These are phyloP conservation scores for Neotropicomus parvogracilis DNA, from an alignment of 1,284 basidiomycete genomes.

Conservation along the genomic window DNA sequence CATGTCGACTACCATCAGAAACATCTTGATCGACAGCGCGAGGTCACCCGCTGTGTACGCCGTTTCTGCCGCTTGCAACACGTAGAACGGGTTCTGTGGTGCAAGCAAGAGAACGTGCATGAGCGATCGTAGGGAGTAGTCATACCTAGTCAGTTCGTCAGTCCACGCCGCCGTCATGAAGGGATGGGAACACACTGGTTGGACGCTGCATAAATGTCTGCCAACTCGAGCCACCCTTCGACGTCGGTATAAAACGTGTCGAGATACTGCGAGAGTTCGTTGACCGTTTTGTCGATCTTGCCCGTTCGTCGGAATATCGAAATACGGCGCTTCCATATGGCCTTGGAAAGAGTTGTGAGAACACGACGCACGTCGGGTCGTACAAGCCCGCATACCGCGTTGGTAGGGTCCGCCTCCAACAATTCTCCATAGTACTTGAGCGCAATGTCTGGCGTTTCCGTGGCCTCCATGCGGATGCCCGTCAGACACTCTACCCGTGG, in stretches of 20 bases:
- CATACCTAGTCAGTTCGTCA: constrained; percentile 42
- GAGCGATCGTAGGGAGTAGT: constrained; percentile 60
- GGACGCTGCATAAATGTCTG: constrained; percentile 79
- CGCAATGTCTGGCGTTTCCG: constrained; percentile 57
- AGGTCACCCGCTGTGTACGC: constrained; percentile 78
- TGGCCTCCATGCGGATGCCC: constrained; percentile 83
- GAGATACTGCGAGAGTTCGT: constrained; percentile 75
- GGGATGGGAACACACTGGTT: constrained; percentile 56
- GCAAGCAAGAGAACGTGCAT: constrained; percentile 80
- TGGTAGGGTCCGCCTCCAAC: constrained; percentile 68
- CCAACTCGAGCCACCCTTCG: constrained; percentile 92
- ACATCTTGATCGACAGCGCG: constrained; percentile 78
- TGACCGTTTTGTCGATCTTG: constrained; percentile 63
- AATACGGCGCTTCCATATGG: constrained; percentile 81
- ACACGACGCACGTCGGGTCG: not conserved
- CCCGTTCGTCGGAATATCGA: constrained; percentile 64
- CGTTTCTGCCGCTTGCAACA: constrained; percentile 82
- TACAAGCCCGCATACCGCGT: constrained; percentile 56
- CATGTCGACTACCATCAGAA: constrained; percentile 82
- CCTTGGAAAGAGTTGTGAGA: constrained; percentile 34
- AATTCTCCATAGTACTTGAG: constrained; percentile 69
- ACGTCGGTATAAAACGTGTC: constrained; percentile 93
- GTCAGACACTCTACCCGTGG: constrained; percentile 81
- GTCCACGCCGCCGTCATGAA: constrained; percentile 1
- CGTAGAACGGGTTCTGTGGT: constrained; percentile 82